These are phyloP conservation scores for Aspergillus funiculosus DNA, from an alignment of 495 filamentous ascomycete genomes.

Conservation along the genomic window DNA sequence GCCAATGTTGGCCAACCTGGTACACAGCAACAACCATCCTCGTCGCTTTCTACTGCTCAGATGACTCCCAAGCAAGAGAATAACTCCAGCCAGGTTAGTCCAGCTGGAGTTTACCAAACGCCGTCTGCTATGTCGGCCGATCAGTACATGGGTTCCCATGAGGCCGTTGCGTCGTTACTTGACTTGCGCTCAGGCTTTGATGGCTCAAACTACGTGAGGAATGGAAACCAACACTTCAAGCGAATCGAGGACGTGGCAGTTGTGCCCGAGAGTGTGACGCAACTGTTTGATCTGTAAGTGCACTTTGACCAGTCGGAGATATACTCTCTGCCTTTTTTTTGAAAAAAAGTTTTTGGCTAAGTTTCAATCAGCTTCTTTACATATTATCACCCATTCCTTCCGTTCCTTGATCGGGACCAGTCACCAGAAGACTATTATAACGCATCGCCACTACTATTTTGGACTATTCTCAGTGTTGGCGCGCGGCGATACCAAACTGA, in stretches of 20 bases:
- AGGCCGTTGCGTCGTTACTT: slow-evolving; percentile 75
- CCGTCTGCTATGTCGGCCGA: slow-evolving; percentile 43
- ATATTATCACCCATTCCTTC: slow-evolving; percentile 78
- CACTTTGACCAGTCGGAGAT: not conserved
- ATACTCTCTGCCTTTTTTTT: too few relatives aligned
- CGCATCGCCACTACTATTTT: slow-evolving; percentile 72
- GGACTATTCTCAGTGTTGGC: slow-evolving; percentile 79
- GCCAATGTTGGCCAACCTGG: slow-evolving; percentile 35
- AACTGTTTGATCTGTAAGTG: slow-evolving; percentile 67
- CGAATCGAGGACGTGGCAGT: slow-evolving; percentile 69
- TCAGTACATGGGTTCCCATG: slow-evolving; percentile 73
- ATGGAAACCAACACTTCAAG: slow-evolving; percentile 40
- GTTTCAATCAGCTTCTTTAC: slow-evolving; percentile 55
- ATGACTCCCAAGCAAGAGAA: slow-evolving; percentile 47
- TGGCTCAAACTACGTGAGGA: slow-evolving; percentile 41
- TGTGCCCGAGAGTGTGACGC: slow-evolving; percentile 61
- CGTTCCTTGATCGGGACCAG: slow-evolving; percentile 67
- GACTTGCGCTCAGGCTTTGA: slow-evolving; percentile 60
- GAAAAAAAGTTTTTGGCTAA: too few relatives aligned
- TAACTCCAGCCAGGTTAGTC: slow-evolving; percentile 44
- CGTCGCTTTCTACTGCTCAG: slow-evolving; percentile 46
- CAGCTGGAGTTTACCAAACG: slow-evolving; percentile 38
- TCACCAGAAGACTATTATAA: slow-evolving; percentile 70
- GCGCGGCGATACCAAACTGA: slow-evolving; percentile 67
- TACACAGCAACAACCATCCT: slow-evolving; percentile 37